Evolutionary conservation across 371 early-diverging fungal species (phyloP).

Genomic region (Lichtheimia hyalospora): DNA sequence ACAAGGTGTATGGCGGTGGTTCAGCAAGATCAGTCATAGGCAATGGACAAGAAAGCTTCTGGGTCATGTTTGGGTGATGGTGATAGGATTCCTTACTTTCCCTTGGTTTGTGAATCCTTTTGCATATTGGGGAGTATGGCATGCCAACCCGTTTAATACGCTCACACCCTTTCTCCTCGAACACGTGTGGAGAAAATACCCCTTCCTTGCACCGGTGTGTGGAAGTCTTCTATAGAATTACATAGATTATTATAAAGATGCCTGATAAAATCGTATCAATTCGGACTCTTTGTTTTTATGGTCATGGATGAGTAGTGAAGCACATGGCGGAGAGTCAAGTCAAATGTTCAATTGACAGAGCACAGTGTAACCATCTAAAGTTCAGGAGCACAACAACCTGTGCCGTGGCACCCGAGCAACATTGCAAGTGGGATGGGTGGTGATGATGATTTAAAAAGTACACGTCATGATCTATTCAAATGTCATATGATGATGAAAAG

Average conservation of each 20-base stretch:
- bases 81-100: slow-evolving; percentile 14
- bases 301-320: too few relatives aligned
- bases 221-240: slow-evolving; percentile 10
- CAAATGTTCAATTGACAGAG: too few relatives aligned
- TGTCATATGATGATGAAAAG: too few relatives aligned
- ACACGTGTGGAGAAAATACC: slow-evolving; percentile 13
- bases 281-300: too few relatives aligned
- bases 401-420: too few relatives aligned
- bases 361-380: too few relatives aligned
- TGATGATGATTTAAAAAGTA: too few relatives aligned
- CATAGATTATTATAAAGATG: background rate
- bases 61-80: slow-evolving; percentile 23
- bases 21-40: background rate
- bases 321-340: too few relatives aligned
- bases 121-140: slow-evolving; percentile 24
- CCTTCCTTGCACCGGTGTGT: slow-evolving; percentile 7
- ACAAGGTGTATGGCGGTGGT: background rate
- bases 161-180: slow-evolving; percentile 13
- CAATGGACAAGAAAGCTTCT: background rate
- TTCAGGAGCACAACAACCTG: too few relatives aligned
- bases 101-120: slow-evolving; percentile 30
- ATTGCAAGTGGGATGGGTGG: too few relatives aligned
- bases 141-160: slow-evolving; percentile 12
- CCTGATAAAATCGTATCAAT: background rate
- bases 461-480: too few relatives aligned